These are phyloP conservation scores for Mycena maculata DNA, from an alignment of 768 basidiomycete species.

Conservation along the genomic window DNA sequence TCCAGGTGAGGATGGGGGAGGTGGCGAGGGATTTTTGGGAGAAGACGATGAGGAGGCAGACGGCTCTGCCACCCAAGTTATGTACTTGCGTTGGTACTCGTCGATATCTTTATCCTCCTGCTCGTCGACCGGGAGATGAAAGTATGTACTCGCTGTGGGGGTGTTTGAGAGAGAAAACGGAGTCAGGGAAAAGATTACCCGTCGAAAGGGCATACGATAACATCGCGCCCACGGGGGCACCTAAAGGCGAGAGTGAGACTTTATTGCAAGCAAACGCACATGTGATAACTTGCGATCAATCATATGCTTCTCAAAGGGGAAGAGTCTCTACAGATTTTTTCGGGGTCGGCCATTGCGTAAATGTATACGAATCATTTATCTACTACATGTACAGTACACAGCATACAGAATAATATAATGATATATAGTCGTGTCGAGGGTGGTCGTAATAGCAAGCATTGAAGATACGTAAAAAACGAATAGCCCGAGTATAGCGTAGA, in stretches of 20 bases:
- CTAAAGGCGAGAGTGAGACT: conserved; percentile 9
- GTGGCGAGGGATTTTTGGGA: conserved; percentile 25
- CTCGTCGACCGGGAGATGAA: conserved; percentile 73
- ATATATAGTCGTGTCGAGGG: not conserved
- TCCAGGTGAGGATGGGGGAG: conserved; percentile 24
- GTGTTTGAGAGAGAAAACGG: not conserved
- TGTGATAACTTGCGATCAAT: too few relatives aligned
- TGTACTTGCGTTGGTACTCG: conserved; percentile 56
- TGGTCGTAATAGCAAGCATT: not conserved
- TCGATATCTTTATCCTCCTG: conserved; percentile 61
- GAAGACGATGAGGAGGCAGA: conserved; percentile 45
- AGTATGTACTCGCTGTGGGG: conserved; percentile 66
- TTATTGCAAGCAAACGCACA: not conserved
- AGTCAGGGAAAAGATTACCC: conserved; percentile 40
- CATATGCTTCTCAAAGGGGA: too few relatives aligned
- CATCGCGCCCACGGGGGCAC: conserved; percentile 42
- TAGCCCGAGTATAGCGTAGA: conserved; percentile 19
- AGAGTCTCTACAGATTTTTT: not conserved
- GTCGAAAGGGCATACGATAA: conserved; percentile 60
- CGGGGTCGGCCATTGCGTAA: too few relatives aligned
- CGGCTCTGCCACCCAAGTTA: conserved; percentile 61
- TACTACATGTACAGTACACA: too few relatives aligned
- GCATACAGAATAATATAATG: conserved; percentile 14
- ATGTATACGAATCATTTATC: not conserved
- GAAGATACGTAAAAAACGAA: not conserved